phyloP scores from a whole-genome alignment of 2,329 filamentous ascomycete genomes.

The Periconia sp. region DNA sequence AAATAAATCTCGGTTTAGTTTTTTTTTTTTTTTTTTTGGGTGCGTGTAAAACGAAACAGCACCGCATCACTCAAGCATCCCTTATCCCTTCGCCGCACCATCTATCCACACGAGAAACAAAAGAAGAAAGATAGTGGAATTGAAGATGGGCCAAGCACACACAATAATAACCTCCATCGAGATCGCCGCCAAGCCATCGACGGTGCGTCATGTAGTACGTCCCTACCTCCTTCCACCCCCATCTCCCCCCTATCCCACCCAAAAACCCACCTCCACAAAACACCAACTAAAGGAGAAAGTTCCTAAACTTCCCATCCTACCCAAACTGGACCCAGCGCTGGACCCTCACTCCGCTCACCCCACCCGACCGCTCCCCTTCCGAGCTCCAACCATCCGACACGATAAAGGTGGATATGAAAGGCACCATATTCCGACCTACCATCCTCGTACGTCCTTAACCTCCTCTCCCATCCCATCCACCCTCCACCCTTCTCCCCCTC shows the following conservation, averaged over 20 bases:
- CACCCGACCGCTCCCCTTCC: conserved; percentile 8
- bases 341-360: conserved; percentile 19
- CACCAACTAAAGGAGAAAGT: conserved; percentile 2
- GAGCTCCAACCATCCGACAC: conserved; percentile 10
- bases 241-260: no score
- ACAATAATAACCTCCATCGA: not conserved
- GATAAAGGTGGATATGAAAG: conserved; percentile 11
- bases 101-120: no score
- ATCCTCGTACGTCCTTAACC: conserved; percentile 7
- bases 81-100: no score
- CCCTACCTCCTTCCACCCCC: not conserved
- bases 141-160: not conserved
- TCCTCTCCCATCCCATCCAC: not conserved
- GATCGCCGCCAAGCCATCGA: not conserved
- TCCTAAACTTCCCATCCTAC: conserved; percentile 7
- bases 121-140: no score
- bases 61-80: no score
- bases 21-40: no score
- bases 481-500: not conserved
- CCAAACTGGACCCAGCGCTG: conserved; percentile 2
- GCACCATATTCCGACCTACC: conserved; percentile 7
- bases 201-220: not conserved
- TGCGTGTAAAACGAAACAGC: no score
- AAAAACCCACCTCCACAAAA: not conserved
- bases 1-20: no score